Conservation (phyloP, 805 yeast species). For the Metschnikowia drakensbergensis region DNA sequence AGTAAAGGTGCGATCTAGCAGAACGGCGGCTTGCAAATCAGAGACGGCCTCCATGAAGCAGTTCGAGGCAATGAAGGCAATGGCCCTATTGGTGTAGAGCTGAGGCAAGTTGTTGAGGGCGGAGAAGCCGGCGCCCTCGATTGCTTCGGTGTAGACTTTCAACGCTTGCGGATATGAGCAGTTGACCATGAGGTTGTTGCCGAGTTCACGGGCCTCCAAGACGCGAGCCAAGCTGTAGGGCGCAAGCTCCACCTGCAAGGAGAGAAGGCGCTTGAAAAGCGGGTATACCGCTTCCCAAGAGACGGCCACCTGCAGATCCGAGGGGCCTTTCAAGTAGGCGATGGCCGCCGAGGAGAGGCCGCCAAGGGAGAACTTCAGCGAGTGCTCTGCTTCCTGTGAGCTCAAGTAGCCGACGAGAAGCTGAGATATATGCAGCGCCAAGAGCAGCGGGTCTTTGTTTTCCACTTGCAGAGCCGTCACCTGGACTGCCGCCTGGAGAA, state of each 20-base stretch:
- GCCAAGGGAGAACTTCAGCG: conserved; percentile 8
- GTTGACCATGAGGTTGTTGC: conserved; percentile 37
- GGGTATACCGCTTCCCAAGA: conserved; percentile 8
- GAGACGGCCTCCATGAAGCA: conserved; percentile 38
- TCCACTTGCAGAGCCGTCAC: conserved; percentile 1
- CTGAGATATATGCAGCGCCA: conserved; percentile 4
- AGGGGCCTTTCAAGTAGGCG: conserved; percentile 5
- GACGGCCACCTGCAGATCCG: neutral
- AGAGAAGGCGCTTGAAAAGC: conserved; percentile 8
- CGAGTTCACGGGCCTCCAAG: conserved; percentile 32
- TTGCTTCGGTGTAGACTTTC: conserved; percentile 35
- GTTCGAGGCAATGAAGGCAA: conserved; percentile 39
- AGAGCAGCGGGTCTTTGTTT: neutral
- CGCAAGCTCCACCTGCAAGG: conserved; percentile 2
- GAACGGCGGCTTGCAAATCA: conserved; percentile 33
- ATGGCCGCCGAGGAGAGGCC: conserved; percentile 9
- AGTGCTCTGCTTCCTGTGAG: conserved; percentile 6
- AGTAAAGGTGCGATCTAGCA: conserved; percentile 29
- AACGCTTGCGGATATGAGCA: conserved; percentile 39
- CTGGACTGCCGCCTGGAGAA: conserved; percentile 13
- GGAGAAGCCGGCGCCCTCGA: conserved; percentile 20
- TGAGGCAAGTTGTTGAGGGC: conserved; percentile 24
- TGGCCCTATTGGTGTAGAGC: conserved; percentile 36
- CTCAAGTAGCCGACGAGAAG: conserved; percentile 8
- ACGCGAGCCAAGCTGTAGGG: conserved; percentile 1